A percentile compares a stretch with the other conserved stretches of the same genome.
These are phyloP conservation scores for Candida awuae DNA, from an alignment of 805 yeast genomes.

Conservation along the genomic window DNA sequence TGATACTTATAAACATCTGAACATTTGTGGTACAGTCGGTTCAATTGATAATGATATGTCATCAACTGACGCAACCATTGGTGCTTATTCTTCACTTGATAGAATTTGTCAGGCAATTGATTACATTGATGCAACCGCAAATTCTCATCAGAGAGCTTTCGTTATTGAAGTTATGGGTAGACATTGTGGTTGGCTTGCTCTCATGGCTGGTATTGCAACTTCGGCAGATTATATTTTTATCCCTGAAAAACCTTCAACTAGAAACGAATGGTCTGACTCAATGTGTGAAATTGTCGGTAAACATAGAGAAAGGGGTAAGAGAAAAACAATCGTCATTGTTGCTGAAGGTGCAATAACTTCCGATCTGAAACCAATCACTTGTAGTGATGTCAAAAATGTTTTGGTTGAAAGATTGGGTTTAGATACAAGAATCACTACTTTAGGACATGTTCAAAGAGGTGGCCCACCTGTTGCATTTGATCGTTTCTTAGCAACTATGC, in stretches of 20 bases:
- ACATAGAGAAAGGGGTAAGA: slow-evolving; percentile 64
- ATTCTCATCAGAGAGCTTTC: slow-evolving; percentile 75
- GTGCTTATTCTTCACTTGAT: slow-evolving; percentile 71
- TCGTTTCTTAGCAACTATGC: slow-evolving; percentile 63
- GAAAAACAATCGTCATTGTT: slow-evolving; percentile 72
- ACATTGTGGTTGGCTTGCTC: slow-evolving; percentile 83
- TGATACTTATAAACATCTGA: slow-evolving; percentile 45
- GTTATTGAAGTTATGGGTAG: slow-evolving; percentile 86
- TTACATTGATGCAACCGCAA: slow-evolving; percentile 78
- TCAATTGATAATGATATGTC: slow-evolving; percentile 84
- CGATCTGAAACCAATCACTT: slow-evolving; percentile 58
- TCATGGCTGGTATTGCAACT: slow-evolving; percentile 73
- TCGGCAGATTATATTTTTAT: slow-evolving; percentile 76
- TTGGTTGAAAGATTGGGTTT: slow-evolving; percentile 54
- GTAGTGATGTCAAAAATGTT: slow-evolving; percentile 57
- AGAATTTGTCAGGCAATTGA: slow-evolving; percentile 70
- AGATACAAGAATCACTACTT: slow-evolving; percentile 69
- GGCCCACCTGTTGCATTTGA: slow-evolving; percentile 75
- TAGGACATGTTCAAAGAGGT: slow-evolving; percentile 81
- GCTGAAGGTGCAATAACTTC: slow-evolving; percentile 79
- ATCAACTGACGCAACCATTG: slow-evolving; percentile 77
- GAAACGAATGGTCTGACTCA: slow-evolving; percentile 57
- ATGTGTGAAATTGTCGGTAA: slow-evolving; percentile 53
- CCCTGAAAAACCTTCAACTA: slow-evolving; percentile 69
- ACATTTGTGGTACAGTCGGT: slow-evolving; percentile 70